Conservation (phyloP, 345 rosid genomes). For the Carallia pectinifolia region DNA sequence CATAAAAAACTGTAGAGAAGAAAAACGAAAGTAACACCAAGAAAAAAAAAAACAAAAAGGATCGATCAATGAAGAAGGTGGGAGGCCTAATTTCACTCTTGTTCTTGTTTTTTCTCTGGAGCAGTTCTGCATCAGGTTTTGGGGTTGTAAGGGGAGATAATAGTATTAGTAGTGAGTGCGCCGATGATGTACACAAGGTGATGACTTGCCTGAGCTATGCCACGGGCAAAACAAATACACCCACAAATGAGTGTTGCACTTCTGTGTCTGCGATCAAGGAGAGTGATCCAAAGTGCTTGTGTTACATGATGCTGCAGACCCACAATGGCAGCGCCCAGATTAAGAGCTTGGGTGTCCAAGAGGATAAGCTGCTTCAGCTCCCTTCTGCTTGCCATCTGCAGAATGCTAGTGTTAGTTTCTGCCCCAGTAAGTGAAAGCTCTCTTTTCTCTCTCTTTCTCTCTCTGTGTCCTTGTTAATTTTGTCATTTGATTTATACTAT, state of each 20-base stretch:
- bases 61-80: no score
- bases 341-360: conserved; percentile 68
- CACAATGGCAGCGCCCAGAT: conserved; percentile 45
- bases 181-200: conserved; percentile 49
- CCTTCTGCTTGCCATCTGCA: conserved; percentile 71
- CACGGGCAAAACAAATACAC: conserved; percentile 48
- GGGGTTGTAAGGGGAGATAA: conserved; percentile 10
- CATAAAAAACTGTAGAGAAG: no score
- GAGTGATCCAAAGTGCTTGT: conserved; percentile 72
- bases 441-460: background rate
- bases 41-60: no score
- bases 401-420: conserved; percentile 57
- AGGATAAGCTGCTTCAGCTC: conserved; percentile 63
- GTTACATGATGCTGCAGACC: conserved; percentile 61
- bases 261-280: conserved; percentile 49
- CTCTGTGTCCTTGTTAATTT: background rate
- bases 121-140: conserved; percentile 6
- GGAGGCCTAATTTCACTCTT: background rate
- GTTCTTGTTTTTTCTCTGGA: background rate
- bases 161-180: conserved; percentile 30
- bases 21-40: no score
- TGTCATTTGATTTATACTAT: background rate
- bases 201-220: conserved; percentile 63
- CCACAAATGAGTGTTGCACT: conserved; percentile 66
- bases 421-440: conserved; percentile 54